phyloP scores from a whole-genome alignment of 2,329 filamentous ascomycete species.

The Herpomyces periplanetae region DNA sequence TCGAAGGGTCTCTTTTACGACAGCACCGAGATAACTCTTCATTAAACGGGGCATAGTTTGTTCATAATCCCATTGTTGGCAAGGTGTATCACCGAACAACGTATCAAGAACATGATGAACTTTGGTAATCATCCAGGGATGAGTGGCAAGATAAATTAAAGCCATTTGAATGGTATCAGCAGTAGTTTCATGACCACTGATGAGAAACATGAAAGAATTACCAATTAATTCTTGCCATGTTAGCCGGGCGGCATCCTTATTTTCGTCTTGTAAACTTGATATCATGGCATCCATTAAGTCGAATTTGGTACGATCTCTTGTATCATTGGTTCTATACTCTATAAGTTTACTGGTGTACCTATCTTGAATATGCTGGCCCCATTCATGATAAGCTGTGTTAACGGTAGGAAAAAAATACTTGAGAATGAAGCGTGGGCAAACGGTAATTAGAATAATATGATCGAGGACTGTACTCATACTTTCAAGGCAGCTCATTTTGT shows the following conservation, averaged over 20 bases:
- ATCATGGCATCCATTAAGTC: no score
- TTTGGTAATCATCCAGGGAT: slow-evolving; percentile 19
- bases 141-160: slow-evolving; percentile 17
- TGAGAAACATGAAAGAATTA: slow-evolving; percentile 14
- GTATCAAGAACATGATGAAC: slow-evolving; percentile 27
- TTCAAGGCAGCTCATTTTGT: slow-evolving; percentile 22
- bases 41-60: slow-evolving; percentile 21
- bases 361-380: no score
- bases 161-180: slow-evolving; percentile 1
- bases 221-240: no score
- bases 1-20: slow-evolving; percentile 37
- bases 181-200: slow-evolving; percentile 36
- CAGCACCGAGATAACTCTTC: slow-evolving; percentile 26
- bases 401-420: slow-evolving; percentile 7
- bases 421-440: slow-evolving; percentile 18
- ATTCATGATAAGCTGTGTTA: no score
- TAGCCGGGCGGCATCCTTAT: no score
- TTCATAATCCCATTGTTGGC: slow-evolving; percentile 28
- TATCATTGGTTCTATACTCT: no score
- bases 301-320: no score
- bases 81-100: slow-evolving; percentile 17
- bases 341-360: no score
- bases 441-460: slow-evolving; percentile 18
- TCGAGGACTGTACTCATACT: slow-evolving; percentile 20
- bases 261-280: no score